Conservation (phyloP, 257 asterid genomes). For the Prunella vulgaris region DNA sequence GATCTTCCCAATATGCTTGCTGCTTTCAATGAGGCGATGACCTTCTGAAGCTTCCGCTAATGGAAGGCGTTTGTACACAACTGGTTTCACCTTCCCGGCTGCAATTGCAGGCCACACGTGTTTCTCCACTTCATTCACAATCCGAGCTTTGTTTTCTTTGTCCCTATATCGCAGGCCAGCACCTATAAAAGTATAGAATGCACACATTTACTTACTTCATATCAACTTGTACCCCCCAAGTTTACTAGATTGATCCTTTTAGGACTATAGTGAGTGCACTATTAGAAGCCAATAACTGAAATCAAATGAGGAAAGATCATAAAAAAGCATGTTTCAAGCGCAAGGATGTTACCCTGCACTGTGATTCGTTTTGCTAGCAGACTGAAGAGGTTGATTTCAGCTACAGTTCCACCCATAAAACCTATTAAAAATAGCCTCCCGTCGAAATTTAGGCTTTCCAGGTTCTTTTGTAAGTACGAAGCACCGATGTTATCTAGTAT, state of each 20-base stretch:
- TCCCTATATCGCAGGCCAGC: conserved; percentile 74
- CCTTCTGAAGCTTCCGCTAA: conserved; percentile 71
- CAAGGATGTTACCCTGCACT: conserved; percentile 58
- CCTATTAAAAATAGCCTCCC: conserved; percentile 98
- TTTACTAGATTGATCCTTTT: not conserved
- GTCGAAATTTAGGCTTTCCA: conserved; percentile 59
- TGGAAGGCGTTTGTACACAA: conserved; percentile 59
- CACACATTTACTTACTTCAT: not conserved
- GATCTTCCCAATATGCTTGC: conserved; percentile 89
- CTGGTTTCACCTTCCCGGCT: conserved; percentile 71
- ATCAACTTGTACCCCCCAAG: not conserved
- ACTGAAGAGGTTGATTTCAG: conserved; percentile 63
- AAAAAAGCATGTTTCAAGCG: not conserved
- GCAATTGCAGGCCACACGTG: conserved; percentile 89
- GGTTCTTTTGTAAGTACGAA: conserved; percentile 63
- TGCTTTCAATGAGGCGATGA: conserved; percentile 80
- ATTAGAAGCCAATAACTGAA: not conserved
- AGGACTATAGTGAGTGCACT: not conserved
- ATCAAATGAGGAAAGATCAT: not conserved
- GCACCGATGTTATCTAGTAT: conserved; percentile 86
- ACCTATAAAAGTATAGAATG: conserved; percentile 36
- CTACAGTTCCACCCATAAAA: conserved; percentile 73
- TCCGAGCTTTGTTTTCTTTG: conserved; percentile 69
- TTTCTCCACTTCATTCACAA: conserved; percentile 88
- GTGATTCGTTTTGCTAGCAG: conserved; percentile 75